Evolutionary conservation across 805 yeast genomes (phyloP).

Genomic region (Diddensiella transvaalensis): DNA sequence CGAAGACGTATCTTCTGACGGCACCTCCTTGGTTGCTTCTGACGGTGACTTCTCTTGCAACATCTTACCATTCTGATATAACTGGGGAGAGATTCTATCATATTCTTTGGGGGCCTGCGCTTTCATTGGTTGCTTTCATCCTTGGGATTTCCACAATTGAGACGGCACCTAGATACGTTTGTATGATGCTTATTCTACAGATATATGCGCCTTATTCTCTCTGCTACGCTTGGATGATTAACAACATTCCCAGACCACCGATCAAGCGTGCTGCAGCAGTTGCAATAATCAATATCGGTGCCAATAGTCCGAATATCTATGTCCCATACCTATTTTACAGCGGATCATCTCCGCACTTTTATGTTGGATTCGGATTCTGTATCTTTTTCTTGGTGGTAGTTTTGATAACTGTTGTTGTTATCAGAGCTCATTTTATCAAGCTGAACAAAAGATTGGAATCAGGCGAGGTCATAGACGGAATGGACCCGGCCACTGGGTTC

Average conservation of each 20-base stretch:
- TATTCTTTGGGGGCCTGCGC: slow-evolving; percentile 37
- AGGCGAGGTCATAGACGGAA: slow-evolving; percentile 27
- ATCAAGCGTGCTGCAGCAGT: slow-evolving; percentile 53
- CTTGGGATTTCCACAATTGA: slow-evolving; percentile 37
- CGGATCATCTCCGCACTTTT: slow-evolving; percentile 25
- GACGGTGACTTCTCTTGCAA: slow-evolving; percentile 46
- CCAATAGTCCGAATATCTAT: slow-evolving; percentile 27
- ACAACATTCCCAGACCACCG: slow-evolving; percentile 54
- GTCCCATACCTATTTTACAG: slow-evolving; percentile 26
- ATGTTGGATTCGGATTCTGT: slow-evolving; percentile 28
- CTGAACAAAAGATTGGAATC: slow-evolving; percentile 24
- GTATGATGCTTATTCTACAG: slow-evolving; percentile 58
- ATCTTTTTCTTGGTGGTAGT: slow-evolving; percentile 19
- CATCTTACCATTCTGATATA: slow-evolving; percentile 55
- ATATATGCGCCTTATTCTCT: slow-evolving; percentile 52
- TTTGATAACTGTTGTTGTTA: slow-evolving; percentile 15
- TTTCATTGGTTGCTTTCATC: slow-evolving; percentile 34
- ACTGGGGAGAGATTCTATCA: slow-evolving; percentile 55
- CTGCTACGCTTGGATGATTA: slow-evolving; percentile 53
- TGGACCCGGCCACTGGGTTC: slow-evolving; percentile 29
- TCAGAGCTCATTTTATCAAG: slow-evolving; percentile 15
- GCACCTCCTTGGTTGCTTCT: slow-evolving; percentile 58
- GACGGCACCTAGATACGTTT: slow-evolving; percentile 55
- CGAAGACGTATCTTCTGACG: slow-evolving; percentile 52
- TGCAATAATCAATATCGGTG: slow-evolving; percentile 47